These are phyloP conservation scores for Cadophora luteo-olivacea DNA, from an alignment of 2,329 filamentous ascomycete species.

Conservation along the genomic window DNA sequence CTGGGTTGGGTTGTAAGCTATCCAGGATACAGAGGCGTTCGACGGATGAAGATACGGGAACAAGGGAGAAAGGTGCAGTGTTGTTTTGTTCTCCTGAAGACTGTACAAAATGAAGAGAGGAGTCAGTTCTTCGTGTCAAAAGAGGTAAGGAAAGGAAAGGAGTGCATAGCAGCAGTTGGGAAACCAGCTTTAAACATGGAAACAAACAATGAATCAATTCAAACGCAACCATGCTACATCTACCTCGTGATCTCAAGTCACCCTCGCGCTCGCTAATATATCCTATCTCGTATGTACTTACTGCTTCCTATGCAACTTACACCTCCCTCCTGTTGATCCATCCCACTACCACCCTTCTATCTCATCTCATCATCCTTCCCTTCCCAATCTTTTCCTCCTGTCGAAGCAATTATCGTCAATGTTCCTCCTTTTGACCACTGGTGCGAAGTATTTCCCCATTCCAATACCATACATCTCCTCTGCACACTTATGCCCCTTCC, in stretches of 20 bases:
- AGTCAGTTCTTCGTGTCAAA: not conserved
- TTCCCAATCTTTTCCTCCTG: too few species aligned
- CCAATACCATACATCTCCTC: too few species aligned
- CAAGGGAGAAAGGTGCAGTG: not conserved
- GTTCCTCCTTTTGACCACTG: too few species aligned
- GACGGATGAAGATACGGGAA: not conserved
- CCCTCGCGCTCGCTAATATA: not conserved
- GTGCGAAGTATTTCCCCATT: too few species aligned
- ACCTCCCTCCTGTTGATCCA: not conserved
- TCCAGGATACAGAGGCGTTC: conserved; percentile 14
- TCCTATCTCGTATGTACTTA: conserved; percentile 9
- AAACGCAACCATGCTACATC: not conserved
- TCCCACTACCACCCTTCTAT: too few species aligned
- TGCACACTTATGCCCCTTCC: too few species aligned
- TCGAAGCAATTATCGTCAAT: too few species aligned
- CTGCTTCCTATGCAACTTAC: not conserved
- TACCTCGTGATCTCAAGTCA: not conserved
- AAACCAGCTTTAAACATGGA: not conserved
- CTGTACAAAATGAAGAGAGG: conserved; percentile 4
- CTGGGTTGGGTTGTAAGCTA: conserved; percentile 10
- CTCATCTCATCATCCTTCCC: too few species aligned
- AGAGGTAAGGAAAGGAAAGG: not conserved
- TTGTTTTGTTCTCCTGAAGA: not conserved
- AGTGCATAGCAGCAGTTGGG: not conserved
- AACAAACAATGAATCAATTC: not conserved